A percentile compares a stretch with the other conserved stretches of the same genome.
Evolutionary conservation across 805 yeast genomes (phyloP).

Genomic region (Kuraishia hungarica): DNA sequence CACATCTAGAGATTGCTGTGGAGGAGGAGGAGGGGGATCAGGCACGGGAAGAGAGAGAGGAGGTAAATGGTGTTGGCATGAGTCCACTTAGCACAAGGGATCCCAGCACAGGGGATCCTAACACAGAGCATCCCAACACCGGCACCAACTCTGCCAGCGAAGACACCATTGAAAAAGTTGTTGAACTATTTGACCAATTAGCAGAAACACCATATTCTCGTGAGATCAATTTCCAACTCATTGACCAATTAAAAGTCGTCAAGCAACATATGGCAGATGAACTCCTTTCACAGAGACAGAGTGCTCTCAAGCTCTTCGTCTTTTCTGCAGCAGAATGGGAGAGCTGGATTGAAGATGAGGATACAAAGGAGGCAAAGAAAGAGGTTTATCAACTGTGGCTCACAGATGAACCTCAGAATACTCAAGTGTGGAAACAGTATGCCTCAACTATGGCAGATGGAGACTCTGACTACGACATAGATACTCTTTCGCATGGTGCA

Average conservation of each 20-base stretch:
- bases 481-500: neutral
- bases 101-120: no score
- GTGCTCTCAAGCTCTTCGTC: neutral
- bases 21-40: no score
- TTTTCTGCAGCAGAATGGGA: neutral
- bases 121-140: no score
- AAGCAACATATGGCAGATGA: conserved; percentile 1
- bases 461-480: neutral
- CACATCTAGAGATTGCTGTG: no score
- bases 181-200: neutral
- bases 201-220: neutral
- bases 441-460: neutral
- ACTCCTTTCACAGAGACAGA: neutral
- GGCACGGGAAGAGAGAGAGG: no score
- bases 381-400: neutral
- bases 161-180: neutral
- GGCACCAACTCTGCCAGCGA: neutral
- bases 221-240: neutral
- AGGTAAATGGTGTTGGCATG: no score
- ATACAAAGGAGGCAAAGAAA: neutral
- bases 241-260: conserved; percentile 3
- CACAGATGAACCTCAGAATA: neutral
- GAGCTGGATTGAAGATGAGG: conserved; percentile 1
- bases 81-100: no score
- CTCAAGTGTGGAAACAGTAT: neutral